Evolutionary conservation across 1,284 basidiomycete species (phyloP), one percentile per base, ranked within the genome.

Genomic region (Ceratobasidium sp.): DNA sequence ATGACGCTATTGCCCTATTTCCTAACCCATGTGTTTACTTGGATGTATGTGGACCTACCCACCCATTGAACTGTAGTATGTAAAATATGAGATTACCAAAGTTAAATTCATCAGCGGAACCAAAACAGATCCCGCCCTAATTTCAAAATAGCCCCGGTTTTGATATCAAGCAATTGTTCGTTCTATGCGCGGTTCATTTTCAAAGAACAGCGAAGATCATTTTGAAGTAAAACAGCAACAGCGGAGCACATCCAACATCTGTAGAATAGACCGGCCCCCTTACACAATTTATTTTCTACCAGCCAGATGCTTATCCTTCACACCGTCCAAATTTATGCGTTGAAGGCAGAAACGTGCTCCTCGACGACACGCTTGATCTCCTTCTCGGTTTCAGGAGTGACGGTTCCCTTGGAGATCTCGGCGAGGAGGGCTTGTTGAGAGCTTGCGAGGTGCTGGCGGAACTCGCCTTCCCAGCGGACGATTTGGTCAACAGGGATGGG

Each of bases 401-500:
- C 93, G 81, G 89, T 90, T 81, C 97, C 97, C 81, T 90, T 89
- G 78, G 91, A 87, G 84, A 98, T 97, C 88, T 97, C 92, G 84
- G 91, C 88, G 76, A 97, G 91, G 83, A 97, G 92, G 70, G 88
- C 82, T 71, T 85, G 82, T 86, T 97, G 94, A 78, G 91, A 86
- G 79, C 92, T 87, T 77, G 91, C 89, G 83, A 96, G 89, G 86
- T 96, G 93, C 83, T 91, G 89, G 84, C 95, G 94, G 93, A 97
- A 97, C 84, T 95, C 93, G 81, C 88, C 90, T 87, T 98, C 97
- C 97, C 97, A 98, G 83, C 92, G 92, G 83, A 93, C 95, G 86
- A 99, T 98, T 89, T 97, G 90, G 84, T 98, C 95, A 79, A 97
- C 96, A 77, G 95, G 94, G 87, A 99, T 94, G 71, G 94, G 88